Conservation (phyloP, 345 rosid species). For the Melaleuca quinquenervia region DNA sequence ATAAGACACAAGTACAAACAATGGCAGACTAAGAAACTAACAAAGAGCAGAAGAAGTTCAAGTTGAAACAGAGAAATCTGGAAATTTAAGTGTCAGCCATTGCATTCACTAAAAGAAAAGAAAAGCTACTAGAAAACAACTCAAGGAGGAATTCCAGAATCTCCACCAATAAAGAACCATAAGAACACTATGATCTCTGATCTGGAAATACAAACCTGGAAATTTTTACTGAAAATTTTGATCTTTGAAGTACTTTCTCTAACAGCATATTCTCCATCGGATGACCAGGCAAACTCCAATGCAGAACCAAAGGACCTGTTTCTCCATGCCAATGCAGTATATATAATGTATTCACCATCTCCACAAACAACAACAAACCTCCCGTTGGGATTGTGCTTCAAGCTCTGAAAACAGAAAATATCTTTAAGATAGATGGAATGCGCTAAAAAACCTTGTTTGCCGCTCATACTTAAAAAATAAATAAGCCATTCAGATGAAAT, state of each 20-base stretch:
- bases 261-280: slow-evolving; percentile 97
- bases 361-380: slow-evolving; percentile 98
- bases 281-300: slow-evolving; percentile 92
- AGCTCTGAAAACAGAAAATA: slow-evolving; percentile 38
- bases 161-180: background rate
- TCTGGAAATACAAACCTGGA: slow-evolving; percentile 55
- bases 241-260: slow-evolving; percentile 96
- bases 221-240: slow-evolving; percentile 80
- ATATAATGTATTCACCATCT: slow-evolving; percentile 96
- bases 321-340: slow-evolving; percentile 99
- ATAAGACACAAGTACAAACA: background rate
- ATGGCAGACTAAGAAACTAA: background rate
- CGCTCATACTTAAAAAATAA: background rate
- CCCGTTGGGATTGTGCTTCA: slow-evolving; percentile 97
- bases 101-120: background rate
- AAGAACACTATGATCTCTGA: background rate
- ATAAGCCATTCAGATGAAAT: background rate
- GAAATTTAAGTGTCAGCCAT: background rate
- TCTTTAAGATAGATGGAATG: background rate
- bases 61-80: background rate
- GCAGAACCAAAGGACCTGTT: slow-evolving; percentile 99
- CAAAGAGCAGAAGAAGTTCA: background rate
- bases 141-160: background rate
- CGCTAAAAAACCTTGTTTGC: background rate
- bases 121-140: background rate